A percentile compares a stretch with the other conserved stretches of the same genome.
Conservation (phyloP, 441 rosid genomes). For the Croton laevigatus region DNA sequence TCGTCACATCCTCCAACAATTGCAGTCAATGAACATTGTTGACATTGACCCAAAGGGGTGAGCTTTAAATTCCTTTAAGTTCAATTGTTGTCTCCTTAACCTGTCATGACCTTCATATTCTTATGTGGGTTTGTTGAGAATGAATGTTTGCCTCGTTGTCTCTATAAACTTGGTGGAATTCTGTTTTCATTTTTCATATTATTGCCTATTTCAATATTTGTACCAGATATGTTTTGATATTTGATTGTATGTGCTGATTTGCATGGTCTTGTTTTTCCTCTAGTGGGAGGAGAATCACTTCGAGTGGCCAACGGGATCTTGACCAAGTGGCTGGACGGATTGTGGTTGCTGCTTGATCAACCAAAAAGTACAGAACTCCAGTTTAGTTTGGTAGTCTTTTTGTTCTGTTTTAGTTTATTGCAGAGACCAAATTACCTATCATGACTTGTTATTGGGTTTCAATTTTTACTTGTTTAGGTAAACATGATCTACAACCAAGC, state of each 20-base stretch:
- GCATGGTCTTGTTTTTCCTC: background rate
- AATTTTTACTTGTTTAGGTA: slow-evolving; percentile 4
- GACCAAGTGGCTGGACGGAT: slow-evolving; percentile 88
- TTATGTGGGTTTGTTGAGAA: background rate
- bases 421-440: background rate
- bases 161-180: background rate
- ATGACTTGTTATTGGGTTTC: too few species aligned
- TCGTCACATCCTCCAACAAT: slow-evolving; percentile 81
- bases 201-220: background rate
- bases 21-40: slow-evolving; percentile 63
- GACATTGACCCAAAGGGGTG: slow-evolving; percentile 78
- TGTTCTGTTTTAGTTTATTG: background rate
- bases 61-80: slow-evolving; percentile 9
- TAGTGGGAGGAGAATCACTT: slow-evolving; percentile 82
- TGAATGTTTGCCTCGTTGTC: background rate
- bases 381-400: background rate
- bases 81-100: background rate
- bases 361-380: background rate
- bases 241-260: background rate
- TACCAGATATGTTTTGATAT: background rate
- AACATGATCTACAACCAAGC: too few species aligned
- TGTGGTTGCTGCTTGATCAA: slow-evolving; percentile 20
- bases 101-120: background rate
- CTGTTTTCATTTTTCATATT: background rate
- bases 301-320: slow-evolving; percentile 78